Conservation (phyloP, 2,329 filamentous ascomycete genomes). For the Huntiella savannae region DNA sequence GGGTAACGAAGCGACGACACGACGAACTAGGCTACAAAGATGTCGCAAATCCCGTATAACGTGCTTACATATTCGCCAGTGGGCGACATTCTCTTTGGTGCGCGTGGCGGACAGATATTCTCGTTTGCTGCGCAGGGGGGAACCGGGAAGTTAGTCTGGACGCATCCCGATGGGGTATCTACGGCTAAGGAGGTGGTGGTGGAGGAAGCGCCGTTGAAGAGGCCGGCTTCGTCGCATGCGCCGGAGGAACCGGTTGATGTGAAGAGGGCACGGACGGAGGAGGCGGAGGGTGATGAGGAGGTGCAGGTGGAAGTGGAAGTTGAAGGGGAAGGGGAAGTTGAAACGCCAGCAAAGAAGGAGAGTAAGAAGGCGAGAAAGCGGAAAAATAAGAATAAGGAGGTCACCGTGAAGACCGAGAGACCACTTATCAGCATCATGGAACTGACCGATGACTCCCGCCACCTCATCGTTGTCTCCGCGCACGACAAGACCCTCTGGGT, state of each 20-base stretch:
- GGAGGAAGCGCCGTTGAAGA: conserved; percentile 13
- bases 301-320: conserved; percentile 17
- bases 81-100: conserved; percentile 47
- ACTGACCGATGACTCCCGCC: conserved; percentile 40
- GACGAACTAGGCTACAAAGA: no score
- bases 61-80: conserved; percentile 32
- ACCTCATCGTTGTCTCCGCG: conserved; percentile 64
- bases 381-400: conserved; percentile 16
- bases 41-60: conserved; percentile 42
- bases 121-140: conserved; percentile 43
- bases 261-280: conserved; percentile 19
- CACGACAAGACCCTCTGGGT: conserved; percentile 86
- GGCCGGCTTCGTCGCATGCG: conserved; percentile 8
- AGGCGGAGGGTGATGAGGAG: conserved; percentile 20
- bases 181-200: conserved; percentile 13
- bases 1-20: no score
- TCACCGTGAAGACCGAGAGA: conserved; percentile 25
- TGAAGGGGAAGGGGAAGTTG: conserved; percentile 17
- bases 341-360: conserved; percentile 17
- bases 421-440: conserved; percentile 53
- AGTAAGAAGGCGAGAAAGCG: conserved; percentile 14
- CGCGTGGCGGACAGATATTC: conserved; percentile 53
- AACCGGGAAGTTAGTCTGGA: conserved; percentile 42
- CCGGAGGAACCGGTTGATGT: conserved; percentile 9
- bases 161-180: conserved; percentile 25